Evolutionary conservation across 257 asterid species (phyloP).

Genomic region (Ligustrum vulgare): DNA sequence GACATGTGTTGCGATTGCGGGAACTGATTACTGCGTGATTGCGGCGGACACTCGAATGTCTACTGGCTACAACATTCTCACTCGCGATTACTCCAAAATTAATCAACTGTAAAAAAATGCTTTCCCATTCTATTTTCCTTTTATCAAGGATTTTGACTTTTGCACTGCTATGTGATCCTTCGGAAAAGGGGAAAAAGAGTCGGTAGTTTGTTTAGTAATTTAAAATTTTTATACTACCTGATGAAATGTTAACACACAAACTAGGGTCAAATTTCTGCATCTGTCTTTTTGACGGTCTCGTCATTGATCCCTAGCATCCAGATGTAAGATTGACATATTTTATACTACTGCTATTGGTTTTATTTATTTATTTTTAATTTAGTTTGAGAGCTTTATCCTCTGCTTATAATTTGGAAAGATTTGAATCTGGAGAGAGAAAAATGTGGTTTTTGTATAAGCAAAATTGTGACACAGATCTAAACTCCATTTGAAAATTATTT

Average conservation of each 20-base stretch:
- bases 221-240: not conserved
- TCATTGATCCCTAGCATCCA: not conserved
- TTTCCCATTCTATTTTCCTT: not conserved
- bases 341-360: not conserved
- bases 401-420: not conserved
- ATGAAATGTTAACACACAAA: not conserved
- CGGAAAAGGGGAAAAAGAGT: not conserved
- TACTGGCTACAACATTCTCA: constrained; percentile 71
- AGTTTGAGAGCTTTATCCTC: not conserved
- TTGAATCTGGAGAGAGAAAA: not conserved
- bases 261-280: not conserved
- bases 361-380: not conserved
- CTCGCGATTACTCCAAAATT: constrained; percentile 96
- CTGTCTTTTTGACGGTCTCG: not conserved
- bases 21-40: constrained; percentile 90
- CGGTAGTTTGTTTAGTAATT: not conserved
- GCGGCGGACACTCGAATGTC: constrained; percentile 96
- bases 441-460: not conserved
- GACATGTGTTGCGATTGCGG: constrained; percentile 91
- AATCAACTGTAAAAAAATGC: constrained; percentile 53
- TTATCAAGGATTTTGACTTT: not conserved
- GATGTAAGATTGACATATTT: not conserved
- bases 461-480: not conserved
- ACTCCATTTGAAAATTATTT: not conserved
- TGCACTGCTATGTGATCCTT: not conserved